phyloP scores from a whole-genome alignment of 2,329 filamentous ascomycete species.

The Talaromyces sp. region DNA sequence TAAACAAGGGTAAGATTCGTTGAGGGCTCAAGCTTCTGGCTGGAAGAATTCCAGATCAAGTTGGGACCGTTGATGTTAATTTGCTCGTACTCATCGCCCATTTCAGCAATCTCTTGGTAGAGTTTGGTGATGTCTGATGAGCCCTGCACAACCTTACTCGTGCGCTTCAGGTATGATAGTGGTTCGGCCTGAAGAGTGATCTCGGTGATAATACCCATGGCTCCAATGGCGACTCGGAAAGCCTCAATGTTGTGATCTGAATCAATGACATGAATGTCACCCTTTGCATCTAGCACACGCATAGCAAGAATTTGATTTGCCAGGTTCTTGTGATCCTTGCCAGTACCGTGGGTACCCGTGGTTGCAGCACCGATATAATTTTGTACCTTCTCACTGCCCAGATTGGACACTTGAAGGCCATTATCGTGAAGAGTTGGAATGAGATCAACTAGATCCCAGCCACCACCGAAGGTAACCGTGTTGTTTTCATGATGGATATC shows the following conservation, averaged over 20 bases:
- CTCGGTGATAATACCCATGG: constrained; percentile 1
- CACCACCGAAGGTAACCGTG: constrained; percentile 1
- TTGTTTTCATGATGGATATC: not conserved
- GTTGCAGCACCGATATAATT: constrained; percentile 2
- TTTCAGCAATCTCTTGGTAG: not conserved
- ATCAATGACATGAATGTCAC: not conserved
- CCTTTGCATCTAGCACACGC: constrained; percentile 1
- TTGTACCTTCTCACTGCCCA: constrained; percentile 1
- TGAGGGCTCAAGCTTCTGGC: not conserved
- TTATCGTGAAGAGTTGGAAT: not conserved
- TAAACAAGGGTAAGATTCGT: not conserved
- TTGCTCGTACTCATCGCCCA: not conserved
- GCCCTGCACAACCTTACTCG: not conserved
- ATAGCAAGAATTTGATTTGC: not conserved
- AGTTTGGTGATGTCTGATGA: not conserved
- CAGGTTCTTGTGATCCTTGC: not conserved
- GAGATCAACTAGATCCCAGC: constrained; percentile 2
- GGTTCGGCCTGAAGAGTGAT: not conserved
- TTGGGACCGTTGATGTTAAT: not conserved
- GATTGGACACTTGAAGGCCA: not conserved
- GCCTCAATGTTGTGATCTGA: not conserved
- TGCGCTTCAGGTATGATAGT: not conserved
- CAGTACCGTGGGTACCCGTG: constrained; percentile 1
- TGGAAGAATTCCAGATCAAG: not conserved
- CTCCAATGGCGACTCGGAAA: constrained; percentile 1